Conservation (phyloP, 257 asterid species). For the Knoxia roxburghii region DNA sequence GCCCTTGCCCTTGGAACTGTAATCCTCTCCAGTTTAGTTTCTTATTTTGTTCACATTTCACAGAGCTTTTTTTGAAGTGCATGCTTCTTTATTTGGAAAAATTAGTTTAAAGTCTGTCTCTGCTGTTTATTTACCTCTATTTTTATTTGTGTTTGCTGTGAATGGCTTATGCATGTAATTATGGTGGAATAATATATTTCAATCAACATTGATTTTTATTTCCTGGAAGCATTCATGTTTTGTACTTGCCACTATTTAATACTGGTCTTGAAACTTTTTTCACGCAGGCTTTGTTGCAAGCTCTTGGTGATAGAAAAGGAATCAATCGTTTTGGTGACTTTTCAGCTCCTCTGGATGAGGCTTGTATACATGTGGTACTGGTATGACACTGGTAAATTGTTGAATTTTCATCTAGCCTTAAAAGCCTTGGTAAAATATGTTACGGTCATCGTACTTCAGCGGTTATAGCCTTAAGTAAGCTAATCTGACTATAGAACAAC, state of each 20-base stretch:
- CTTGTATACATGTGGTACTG: conserved; percentile 85
- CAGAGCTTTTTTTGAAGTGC: neutral
- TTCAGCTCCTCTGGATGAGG: conserved; percentile 98
- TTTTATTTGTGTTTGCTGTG: neutral
- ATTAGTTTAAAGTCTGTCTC: neutral
- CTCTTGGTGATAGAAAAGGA: conserved; percentile 96
- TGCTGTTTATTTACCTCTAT: neutral
- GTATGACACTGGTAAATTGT: conserved; percentile 33
- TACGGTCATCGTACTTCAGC: neutral
- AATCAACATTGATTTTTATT: neutral
- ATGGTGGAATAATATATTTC: neutral
- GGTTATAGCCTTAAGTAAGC: neutral
- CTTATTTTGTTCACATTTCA: too few relatives aligned
- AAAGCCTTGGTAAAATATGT: neutral
- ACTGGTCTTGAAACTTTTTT: neutral
- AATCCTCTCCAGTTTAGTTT: conserved; percentile 14
- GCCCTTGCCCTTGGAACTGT: conserved; percentile 90
- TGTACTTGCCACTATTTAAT: neutral
- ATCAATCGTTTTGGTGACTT: conserved; percentile 90
- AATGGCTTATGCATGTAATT: too few relatives aligned
- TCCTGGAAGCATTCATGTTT: neutral
- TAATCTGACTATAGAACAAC: neutral
- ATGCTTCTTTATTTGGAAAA: neutral
- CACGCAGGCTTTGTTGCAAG: conserved; percentile 76
- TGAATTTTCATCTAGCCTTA: neutral